A percentile compares a stretch with the other conserved stretches of the same genome.
phyloP scores from a whole-genome alignment of 306 rosid species.

The Ceratonia siliqua region DNA sequence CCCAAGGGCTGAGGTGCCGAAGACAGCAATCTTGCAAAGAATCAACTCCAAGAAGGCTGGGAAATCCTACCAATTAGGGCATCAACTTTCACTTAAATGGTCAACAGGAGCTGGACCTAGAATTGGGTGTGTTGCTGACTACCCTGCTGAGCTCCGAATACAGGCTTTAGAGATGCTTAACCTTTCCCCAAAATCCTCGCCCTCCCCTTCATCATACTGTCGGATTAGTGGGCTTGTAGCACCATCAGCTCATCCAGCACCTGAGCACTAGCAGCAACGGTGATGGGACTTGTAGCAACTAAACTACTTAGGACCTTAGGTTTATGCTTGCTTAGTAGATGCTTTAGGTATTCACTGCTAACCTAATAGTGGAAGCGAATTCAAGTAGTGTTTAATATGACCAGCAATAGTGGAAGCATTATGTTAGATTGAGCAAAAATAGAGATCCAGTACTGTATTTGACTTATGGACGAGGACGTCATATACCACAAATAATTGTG shows the following conservation, averaged over 20 bases:
- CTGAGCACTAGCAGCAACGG: constrained; percentile 2
- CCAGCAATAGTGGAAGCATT: background rate
- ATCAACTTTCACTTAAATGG: constrained; percentile 79
- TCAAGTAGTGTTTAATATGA: background rate
- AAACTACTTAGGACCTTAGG: constrained; percentile 21
- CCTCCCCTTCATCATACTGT: constrained; percentile 51
- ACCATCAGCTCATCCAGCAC: constrained; percentile 36
- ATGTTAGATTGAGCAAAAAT: background rate
- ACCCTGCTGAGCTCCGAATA: constrained; percentile 71
- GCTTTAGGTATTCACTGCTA: background rate
- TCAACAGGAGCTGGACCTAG: constrained; percentile 97
- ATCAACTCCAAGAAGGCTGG: constrained; percentile 83
- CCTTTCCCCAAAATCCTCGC: constrained; percentile 67
- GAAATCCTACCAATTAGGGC: constrained; percentile 81
- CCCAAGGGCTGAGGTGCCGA: constrained; percentile 82
- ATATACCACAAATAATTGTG: background rate
- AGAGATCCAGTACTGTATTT: background rate
- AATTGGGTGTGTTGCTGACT: constrained; percentile 93
- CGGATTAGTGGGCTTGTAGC: constrained; percentile 40
- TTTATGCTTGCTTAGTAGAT: constrained; percentile 20
- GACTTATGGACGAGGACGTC: background rate
- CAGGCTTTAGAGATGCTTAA: constrained; percentile 85
- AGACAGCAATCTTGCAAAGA: constrained; percentile 65
- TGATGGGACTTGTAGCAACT: constrained; percentile 32
- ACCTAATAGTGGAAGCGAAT: background rate